Evolutionary conservation across 164 flowering plant genomes (phyloP).

Genomic region (Litsea cubeba): DNA sequence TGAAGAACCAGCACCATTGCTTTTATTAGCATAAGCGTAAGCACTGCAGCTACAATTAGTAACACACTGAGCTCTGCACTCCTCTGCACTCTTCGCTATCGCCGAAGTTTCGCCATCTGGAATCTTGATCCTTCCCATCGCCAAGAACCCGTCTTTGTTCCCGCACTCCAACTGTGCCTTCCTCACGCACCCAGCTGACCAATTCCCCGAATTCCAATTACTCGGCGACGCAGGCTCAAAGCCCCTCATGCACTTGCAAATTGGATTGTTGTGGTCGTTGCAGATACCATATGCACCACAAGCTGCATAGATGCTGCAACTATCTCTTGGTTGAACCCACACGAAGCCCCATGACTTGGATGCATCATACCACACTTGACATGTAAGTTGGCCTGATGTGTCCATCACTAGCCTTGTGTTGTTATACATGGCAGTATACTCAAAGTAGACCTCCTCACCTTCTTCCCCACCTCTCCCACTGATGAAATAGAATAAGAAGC

Average conservation of each 20-base stretch:
- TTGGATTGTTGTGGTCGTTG: background rate
- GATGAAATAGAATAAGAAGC: background rate
- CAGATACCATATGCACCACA: slow-evolving; percentile 11
- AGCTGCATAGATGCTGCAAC: background rate
- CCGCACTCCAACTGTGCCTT: slow-evolving; percentile 6
- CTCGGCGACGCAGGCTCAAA: background rate
- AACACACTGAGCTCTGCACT: slow-evolving; percentile 5
- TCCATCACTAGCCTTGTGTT: background rate
- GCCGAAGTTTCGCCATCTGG: slow-evolving; percentile 11
- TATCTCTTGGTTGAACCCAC: background rate
- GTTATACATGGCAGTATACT: background rate
- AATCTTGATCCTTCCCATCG: slow-evolving; percentile 5
- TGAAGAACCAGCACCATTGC: background rate
- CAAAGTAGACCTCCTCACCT: background rate
- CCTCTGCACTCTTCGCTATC: background rate
- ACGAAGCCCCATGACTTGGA: background rate
- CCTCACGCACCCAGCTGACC: slow-evolving; percentile 13
- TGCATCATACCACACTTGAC: slow-evolving; percentile 1
- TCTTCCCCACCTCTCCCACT: background rate
- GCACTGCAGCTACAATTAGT: slow-evolving; percentile 10
- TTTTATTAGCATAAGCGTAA: slow-evolving; percentile 1
- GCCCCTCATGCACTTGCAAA: slow-evolving; percentile 8
- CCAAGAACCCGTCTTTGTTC: background rate
- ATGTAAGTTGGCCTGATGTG: background rate
- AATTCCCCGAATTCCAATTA: slow-evolving; percentile 8